Base-by-base conservation (phyloP, 192 early-diverging fungal genomes). In the Coemansia sp. region DNA sequence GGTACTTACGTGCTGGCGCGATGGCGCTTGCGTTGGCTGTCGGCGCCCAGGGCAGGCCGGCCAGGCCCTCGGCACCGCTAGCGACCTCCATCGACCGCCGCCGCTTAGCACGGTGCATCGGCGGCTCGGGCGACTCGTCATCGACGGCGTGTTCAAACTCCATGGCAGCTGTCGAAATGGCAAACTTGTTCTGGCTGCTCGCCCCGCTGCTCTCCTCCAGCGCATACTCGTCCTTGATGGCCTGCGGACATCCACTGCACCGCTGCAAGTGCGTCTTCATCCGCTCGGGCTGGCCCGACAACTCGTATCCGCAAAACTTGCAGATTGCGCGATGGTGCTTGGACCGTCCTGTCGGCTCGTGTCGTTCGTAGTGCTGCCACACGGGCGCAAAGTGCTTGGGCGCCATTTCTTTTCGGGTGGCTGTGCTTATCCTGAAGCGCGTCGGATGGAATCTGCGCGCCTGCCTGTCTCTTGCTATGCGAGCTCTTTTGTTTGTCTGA, bases 321-420 rank as follows among this genome's bases (percentile, higher is more conserved):
- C 71, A 74, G 24, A 74, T 64, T 20, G 71, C 71, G 4, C 71
- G 58, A 53, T 74, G 71, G 56, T 74, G 71, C 46, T 74, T 74
- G 32, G 71, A 67, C 55, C 71, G 64, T 26, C 71, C 71, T 7
- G 71, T 74, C 13, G 71, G 71, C 36, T 74, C 71, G 10, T 67
- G 63, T 32, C 71, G 63, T 59, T 74, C 64, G 53, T 63, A 74
- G 60, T 74, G 60, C 30, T 74, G 58, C 71, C 71, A 74, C 9
- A 74, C 71, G 7, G 58, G 60, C 15, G 71, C 71, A 74, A 74
- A 74, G 71, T 74, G 71, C 40, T 74, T 74, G 24, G 71, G 71
- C 28, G 71, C 71, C 71, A 74, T 74, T 4, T 4, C 14, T 30
- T 50, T 45, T 50, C 52, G 25, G 2, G 3, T 35, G 9, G 0